Evolutionary conservation across 345 rosid species (phyloP).

Genomic region (Populus tremula): DNA sequence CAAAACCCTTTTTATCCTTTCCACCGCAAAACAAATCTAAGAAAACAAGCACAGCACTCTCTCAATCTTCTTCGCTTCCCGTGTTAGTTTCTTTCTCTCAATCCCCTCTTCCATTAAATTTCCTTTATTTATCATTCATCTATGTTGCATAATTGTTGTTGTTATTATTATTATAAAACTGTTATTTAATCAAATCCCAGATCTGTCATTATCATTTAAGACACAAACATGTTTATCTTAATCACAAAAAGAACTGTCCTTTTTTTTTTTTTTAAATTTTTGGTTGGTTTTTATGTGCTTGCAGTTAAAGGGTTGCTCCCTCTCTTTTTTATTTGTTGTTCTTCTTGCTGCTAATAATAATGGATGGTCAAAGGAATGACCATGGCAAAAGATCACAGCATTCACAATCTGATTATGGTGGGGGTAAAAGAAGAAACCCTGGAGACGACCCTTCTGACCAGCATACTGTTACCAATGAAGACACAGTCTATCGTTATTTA

Average conservation of each 20-base stretch:
- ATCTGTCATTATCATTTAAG: background rate
- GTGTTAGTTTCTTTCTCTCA: background rate
- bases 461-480: constrained; percentile 23
- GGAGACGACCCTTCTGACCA: constrained; percentile 23
- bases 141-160: background rate
- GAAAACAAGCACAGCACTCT: background rate
- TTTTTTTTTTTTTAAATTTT: background rate
- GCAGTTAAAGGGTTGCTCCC: background rate
- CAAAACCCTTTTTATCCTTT: background rate
- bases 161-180: background rate
- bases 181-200: background rate
- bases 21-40: background rate
- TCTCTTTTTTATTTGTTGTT: background rate
- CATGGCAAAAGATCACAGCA: constrained; percentile 30
- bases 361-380: constrained; percentile 37
- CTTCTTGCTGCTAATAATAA: background rate
- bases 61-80: background rate
- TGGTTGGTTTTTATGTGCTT: background rate
- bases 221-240: background rate
- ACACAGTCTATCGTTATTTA: constrained; percentile 33
- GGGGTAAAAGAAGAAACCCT: constrained; percentile 35
- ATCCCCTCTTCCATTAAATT: background rate
- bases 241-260: background rate
- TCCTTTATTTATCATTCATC: background rate
- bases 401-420: constrained; percentile 28